These are phyloP conservation scores for Sugiyamaella neomexicana DNA, from an alignment of 1,139 yeast species.

Conservation along the genomic window DNA sequence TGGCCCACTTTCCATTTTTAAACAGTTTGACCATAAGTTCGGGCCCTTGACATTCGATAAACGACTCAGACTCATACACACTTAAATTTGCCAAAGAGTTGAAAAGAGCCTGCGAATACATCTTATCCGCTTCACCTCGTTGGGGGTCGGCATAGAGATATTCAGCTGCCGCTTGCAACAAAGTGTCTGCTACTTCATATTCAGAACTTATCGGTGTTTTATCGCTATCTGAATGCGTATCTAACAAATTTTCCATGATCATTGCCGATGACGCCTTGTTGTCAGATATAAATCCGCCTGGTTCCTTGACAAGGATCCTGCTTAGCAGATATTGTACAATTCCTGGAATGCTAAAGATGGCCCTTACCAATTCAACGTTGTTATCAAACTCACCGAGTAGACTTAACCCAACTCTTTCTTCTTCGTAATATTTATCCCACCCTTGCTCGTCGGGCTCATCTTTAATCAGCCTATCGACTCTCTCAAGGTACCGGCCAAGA, in stretches of 20 bases:
- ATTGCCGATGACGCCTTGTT: background rate
- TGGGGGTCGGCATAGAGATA: constrained; percentile 22
- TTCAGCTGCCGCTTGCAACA: constrained; percentile 17
- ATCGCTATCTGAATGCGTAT: no score
- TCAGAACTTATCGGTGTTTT: background rate
- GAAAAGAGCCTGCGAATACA: constrained; percentile 31
- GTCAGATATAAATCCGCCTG: background rate
- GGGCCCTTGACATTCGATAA: constrained; percentile 38
- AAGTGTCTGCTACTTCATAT: constrained; percentile 6
- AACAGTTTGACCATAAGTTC: constrained; percentile 37
- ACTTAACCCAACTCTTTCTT: constrained; percentile 1
- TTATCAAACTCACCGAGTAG: constrained; percentile 10
- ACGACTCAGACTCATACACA: constrained; percentile 22
- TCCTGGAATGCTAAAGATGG: constrained; percentile 30
- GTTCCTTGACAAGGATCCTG: background rate
- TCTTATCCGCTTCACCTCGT: constrained; percentile 30
- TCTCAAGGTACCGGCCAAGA: background rate
- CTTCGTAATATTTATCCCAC: constrained; percentile 1
- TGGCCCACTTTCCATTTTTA: constrained; percentile 27
- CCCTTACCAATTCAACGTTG: no score
- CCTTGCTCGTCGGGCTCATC: background rate
- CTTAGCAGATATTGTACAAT: constrained; percentile 15
- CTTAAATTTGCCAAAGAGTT: constrained; percentile 26
- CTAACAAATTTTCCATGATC: no score
- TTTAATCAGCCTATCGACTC: background rate